Conservation (phyloP, 2,329 filamentous ascomycete genomes). For the Aspergillus caelatus region DNA sequence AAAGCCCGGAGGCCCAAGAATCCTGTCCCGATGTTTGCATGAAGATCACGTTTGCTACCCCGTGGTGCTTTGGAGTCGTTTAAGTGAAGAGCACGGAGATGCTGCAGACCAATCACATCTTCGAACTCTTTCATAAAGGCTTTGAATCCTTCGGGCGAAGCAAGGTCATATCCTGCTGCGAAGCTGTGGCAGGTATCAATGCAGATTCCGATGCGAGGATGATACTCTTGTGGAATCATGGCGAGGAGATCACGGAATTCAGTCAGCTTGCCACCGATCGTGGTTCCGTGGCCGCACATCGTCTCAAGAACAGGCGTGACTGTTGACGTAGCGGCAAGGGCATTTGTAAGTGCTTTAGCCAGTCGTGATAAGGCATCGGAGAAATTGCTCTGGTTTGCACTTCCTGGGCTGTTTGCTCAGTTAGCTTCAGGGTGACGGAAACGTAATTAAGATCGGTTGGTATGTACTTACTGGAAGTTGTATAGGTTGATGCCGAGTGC, state of each 20-base stretch:
- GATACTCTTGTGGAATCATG: slow-evolving; percentile 70
- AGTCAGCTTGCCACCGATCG: slow-evolving; percentile 82
- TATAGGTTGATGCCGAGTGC: slow-evolving; percentile 86
- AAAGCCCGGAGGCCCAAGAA: slow-evolving; percentile 90
- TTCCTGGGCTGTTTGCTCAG: slow-evolving; percentile 64
- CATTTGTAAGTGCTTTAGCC: slow-evolving; percentile 77
- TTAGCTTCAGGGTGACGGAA: slow-evolving; percentile 8
- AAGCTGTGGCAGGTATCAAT: slow-evolving; percentile 97
- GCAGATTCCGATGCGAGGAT: slow-evolving; percentile 85
- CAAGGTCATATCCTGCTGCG: slow-evolving; percentile 88
- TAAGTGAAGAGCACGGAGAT: slow-evolving; percentile 83
- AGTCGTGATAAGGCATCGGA: slow-evolving; percentile 75
- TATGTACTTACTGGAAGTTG: slow-evolving; percentile 74
- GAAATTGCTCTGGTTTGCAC: slow-evolving; percentile 68
- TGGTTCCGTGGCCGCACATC: slow-evolving; percentile 88
- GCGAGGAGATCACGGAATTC: slow-evolving; percentile 85
- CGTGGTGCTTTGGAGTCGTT: slow-evolving; percentile 96
- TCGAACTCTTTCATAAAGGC: slow-evolving; percentile 77
- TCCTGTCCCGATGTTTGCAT: slow-evolving; percentile 95
- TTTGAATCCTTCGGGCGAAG: slow-evolving; percentile 72
- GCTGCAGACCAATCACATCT: slow-evolving; percentile 72
- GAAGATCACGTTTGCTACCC: slow-evolving; percentile 78
- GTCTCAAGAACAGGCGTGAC: slow-evolving; percentile 91
- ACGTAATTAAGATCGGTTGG: not conserved
- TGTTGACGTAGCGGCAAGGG: slow-evolving; percentile 72